Evolutionary conservation across 495 filamentous ascomycete species (phyloP), one percentile per base, ranked within the genome.

Genomic region (Lasiosphaeria ovina): DNA sequence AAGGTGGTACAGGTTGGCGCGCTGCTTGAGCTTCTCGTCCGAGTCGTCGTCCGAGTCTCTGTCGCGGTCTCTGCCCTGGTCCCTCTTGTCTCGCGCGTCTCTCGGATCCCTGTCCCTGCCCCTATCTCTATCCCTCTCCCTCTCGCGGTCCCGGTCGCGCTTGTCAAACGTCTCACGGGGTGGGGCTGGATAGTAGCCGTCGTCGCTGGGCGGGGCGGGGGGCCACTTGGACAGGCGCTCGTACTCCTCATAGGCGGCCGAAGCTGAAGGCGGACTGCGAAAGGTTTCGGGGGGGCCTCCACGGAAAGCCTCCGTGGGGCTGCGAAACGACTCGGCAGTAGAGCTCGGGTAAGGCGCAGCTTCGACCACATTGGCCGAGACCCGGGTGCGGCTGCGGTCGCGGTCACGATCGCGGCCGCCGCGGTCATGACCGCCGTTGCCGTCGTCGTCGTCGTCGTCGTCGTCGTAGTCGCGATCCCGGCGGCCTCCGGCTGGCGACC

Each of bases 371-470:
- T 76, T 68, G 9, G 61, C 44, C 44, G 44, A 47, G 44, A 14
- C 16, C 24, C 79, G 77, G 17, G 69, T 71, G 50, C 74, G 70
- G 61, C 71, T 79, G 11, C 76, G 76, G 60, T 79, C 76, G 54
- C 70, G 74, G 47, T 78, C 76, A 31, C 71, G 74, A 10, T 66
- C 24, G 2, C 24, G 24, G 2, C 24, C 24, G 24, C 24, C 24
- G 83, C 11, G 86, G 87, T 53, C 80, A 85, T 65, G 83, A 85
- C 58, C 85, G 83, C 54, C 76, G 82, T 59, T 83, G 82, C 61
- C 82, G 84, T n/a, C n/a, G n/a, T n/a, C n/a, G n/a, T n/a, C 2
- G 24, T 24, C 24, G 24, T 24, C 24, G 24, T 24, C 24, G 24
- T 24, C 24, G 24, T 24, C 24, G 24, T 24, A 24, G 24, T 24